phyloP scores from a whole-genome alignment of 2,329 filamentous ascomycete genomes.

The Boeremia exigua region DNA sequence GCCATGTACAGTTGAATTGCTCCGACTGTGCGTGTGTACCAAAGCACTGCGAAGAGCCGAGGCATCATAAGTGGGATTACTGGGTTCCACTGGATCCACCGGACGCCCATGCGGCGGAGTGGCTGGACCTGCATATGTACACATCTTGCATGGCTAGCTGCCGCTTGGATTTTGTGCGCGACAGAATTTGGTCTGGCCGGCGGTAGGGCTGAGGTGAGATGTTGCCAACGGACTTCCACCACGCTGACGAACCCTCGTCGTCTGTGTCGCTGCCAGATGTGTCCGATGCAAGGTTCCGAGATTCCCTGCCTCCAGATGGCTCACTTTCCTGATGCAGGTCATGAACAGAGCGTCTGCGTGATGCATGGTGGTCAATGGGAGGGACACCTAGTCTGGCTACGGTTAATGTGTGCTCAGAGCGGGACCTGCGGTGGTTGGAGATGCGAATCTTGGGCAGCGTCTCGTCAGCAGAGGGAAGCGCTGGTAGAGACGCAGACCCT shows the following conservation, averaged over 20 bases:
- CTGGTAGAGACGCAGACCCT: not conserved
- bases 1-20: not conserved
- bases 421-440: not conserved
- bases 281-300: not conserved
- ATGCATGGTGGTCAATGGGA: not conserved
- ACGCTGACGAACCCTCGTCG: not conserved
- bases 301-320: not conserved
- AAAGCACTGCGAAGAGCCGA: not conserved
- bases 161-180: not conserved
- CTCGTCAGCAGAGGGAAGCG: not conserved
- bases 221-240: not conserved
- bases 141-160: not conserved
- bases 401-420: constrained; percentile 1
- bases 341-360: not conserved
- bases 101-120: not conserved
- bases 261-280: not conserved
- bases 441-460: not conserved
- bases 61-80: not conserved
- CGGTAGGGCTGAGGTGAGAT: not conserved
- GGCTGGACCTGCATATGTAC: not conserved
- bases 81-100: not conserved
- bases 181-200: not conserved
- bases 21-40: not conserved
- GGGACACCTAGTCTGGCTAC: not conserved
- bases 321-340: not conserved